phyloP scores from a whole-genome alignment of 306 rosid species.

The Begonia peltatifolia region DNA sequence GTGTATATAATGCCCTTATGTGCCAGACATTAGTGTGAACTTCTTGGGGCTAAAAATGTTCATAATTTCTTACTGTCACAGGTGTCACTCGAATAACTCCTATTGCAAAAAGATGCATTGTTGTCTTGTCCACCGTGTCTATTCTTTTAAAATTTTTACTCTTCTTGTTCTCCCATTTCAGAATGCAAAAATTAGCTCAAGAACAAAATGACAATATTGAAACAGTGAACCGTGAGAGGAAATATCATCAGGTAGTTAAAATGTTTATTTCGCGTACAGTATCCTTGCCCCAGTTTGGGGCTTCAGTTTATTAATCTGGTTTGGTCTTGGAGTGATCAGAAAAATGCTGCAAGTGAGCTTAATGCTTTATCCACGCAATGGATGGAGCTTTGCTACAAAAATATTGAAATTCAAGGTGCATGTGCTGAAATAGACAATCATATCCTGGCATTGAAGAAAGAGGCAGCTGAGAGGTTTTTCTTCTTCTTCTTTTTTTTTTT shows the following conservation, averaged over 20 bases:
- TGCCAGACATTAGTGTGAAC: not conserved
- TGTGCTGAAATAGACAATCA: constrained; percentile 49
- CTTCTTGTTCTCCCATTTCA: constrained; percentile 15
- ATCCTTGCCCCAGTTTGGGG: not conserved
- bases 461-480: constrained; percentile 54
- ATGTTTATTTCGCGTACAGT: not conserved
- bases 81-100: too few species aligned
- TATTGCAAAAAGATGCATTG: not conserved
- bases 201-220: constrained; percentile 66
- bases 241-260: constrained; percentile 72
- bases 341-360: constrained; percentile 85
- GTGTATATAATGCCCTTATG: not conserved
- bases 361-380: constrained; percentile 78
- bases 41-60: not conserved
- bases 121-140: not conserved
- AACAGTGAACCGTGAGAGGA: constrained; percentile 83
- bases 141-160: too few species aligned
- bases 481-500: not conserved
- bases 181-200: constrained; percentile 82
- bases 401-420: constrained; percentile 62
- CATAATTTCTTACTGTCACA: too few species aligned
- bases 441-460: constrained; percentile 40
- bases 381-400: constrained; percentile 81
- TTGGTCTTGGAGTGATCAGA: constrained; percentile 32
- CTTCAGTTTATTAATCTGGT: too few species aligned